Percentiles rank a stretch among this genome's conserved stretches.
Conservation (phyloP, 805 yeast species). For the Kuraishia ogatae region DNA sequence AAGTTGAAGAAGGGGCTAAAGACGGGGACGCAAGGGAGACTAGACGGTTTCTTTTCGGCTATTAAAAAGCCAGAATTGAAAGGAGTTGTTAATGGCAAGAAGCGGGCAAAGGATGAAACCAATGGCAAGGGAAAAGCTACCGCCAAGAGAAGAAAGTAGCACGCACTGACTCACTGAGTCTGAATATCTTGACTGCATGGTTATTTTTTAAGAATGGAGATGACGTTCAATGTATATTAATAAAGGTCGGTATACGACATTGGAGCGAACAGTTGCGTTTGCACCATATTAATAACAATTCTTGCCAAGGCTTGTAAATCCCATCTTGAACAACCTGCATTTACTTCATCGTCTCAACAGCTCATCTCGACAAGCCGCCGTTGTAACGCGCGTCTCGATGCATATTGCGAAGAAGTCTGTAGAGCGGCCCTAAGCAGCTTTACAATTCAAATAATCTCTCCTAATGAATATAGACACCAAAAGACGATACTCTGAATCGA, state of each 20-base stretch:
- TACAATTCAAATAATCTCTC: background rate
- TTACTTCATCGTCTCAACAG: background rate
- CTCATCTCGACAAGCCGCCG: background rate
- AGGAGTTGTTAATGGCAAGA: constrained; percentile 29
- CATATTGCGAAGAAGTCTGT: background rate
- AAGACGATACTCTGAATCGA: background rate
- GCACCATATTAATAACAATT: too few relatives aligned
- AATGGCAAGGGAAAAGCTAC: constrained; percentile 19
- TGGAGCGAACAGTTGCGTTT: background rate
- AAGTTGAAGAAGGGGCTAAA: constrained; percentile 78
- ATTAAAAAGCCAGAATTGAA: constrained; percentile 24
- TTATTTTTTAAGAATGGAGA: background rate
- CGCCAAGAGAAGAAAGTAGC: background rate
- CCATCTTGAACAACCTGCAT: too few relatives aligned
- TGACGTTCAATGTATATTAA: background rate
- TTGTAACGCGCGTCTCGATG: background rate
- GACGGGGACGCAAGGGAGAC: constrained; percentile 80
- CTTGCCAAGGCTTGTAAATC: too few relatives aligned
- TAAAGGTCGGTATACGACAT: too few relatives aligned
- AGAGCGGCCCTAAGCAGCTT: background rate
- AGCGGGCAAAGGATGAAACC: constrained; percentile 24
- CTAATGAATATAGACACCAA: background rate
- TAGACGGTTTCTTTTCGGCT: constrained; percentile 86
- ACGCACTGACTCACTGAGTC: background rate
- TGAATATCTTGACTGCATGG: background rate